Conservation (phyloP, 139 green algal species). For the Closterium sp. region DNA sequence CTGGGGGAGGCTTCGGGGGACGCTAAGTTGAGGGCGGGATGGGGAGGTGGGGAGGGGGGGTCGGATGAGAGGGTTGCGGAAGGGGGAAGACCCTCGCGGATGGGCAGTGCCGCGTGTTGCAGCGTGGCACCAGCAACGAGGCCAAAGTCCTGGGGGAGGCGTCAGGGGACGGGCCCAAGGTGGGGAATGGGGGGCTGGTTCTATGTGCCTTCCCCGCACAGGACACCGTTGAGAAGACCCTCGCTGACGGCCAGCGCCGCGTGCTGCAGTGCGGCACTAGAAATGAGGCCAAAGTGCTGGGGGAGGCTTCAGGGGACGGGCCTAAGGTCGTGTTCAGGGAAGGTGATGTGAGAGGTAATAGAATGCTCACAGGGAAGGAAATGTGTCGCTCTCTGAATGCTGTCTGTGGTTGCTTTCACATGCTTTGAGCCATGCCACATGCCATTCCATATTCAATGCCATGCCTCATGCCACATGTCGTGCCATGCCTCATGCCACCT, state of each 20-base stretch:
- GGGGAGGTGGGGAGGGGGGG: no score
- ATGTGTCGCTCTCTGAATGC: not conserved
- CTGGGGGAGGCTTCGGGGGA: no score
- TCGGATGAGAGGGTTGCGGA: no score
- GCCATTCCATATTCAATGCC: no score
- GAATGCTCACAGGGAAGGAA: not conserved
- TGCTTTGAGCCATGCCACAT: no score
- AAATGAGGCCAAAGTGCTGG: no score
- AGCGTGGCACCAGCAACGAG: conserved; percentile 7
- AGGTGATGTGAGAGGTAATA: not conserved
- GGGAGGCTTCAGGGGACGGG: not conserved
- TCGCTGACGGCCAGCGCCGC: not conserved
- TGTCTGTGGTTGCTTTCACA: no score
- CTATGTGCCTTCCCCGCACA: conserved; percentile 20
- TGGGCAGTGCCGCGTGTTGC: not conserved
- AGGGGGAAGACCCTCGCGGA: not conserved
- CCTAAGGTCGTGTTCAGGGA: no score
- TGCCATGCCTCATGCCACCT: not conserved
- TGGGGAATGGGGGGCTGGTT: not conserved
- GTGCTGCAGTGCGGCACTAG: no score
- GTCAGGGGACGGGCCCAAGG: not conserved
- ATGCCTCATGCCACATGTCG: not conserved
- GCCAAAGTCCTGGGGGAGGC: conserved; percentile 16
- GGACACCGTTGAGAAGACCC: not conserved
- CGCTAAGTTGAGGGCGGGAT: no score